Conservation (phyloP, 2,329 filamentous ascomycete genomes). For the Colletotrichum australisinense region DNA sequence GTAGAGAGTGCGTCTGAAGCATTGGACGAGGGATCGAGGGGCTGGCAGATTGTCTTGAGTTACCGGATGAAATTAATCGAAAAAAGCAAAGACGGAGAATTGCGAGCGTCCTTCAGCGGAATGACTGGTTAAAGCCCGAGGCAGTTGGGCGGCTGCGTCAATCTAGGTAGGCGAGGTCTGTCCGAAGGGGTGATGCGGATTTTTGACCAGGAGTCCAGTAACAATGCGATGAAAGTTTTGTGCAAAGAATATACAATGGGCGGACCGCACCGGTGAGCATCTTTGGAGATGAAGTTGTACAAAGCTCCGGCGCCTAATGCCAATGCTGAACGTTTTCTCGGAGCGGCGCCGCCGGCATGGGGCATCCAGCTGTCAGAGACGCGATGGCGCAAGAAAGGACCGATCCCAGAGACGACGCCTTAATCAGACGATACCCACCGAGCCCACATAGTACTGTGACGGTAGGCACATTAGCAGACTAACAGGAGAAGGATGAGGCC, state of each 20-base stretch:
- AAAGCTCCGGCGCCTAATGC: constrained; percentile 1
- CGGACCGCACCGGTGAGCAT: not conserved
- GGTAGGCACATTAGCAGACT: constrained; percentile 7
- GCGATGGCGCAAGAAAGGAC: constrained; percentile 29
- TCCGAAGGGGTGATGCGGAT: not conserved
- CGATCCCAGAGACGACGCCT: constrained; percentile 23
- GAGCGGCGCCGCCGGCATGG: constrained; percentile 6
- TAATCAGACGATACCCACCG: constrained; percentile 34
- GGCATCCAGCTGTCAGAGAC: constrained; percentile 4
- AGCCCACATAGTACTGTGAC: constrained; percentile 24
- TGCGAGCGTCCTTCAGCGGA: not conserved
- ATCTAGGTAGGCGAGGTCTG: not conserved
- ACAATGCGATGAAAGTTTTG: not conserved
- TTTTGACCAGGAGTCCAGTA: not conserved
- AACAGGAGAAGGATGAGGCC: constrained; percentile 16
- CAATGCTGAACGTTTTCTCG: constrained; percentile 1
- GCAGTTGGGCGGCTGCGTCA: not conserved
- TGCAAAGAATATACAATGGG: constrained; percentile 5
- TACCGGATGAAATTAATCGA: constrained; percentile 4
- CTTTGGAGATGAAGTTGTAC: not conserved
- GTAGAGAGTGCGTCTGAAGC: constrained; percentile 7
- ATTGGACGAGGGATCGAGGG: not conserved
- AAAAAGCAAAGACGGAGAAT: constrained; percentile 8
- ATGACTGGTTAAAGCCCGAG: not conserved
- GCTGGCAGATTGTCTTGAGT: constrained; percentile 9